Conservation (phyloP, 768 basidiomycete species). For the Hypholoma sublateritium region DNA sequence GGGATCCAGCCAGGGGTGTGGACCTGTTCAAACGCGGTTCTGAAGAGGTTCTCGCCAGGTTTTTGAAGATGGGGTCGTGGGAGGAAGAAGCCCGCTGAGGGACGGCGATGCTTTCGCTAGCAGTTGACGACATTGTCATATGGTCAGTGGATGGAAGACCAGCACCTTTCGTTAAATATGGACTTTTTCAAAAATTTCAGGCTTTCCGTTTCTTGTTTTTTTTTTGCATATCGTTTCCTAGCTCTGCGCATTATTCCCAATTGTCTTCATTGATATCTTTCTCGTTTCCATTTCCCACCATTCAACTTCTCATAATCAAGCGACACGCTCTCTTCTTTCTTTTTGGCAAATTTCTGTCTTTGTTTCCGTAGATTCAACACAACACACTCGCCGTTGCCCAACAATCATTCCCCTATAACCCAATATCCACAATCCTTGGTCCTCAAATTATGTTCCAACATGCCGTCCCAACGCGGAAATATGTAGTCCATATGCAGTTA, state of each 20-base stretch:
- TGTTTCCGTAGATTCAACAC: not conserved
- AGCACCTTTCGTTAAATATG: too few relatives aligned
- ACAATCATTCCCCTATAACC: not conserved
- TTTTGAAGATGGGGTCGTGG: conserved; percentile 77
- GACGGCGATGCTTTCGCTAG: not conserved
- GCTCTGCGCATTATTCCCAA: too few relatives aligned
- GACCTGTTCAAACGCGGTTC: conserved; percentile 86
- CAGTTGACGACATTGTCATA: not conserved
- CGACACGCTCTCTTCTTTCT: too few relatives aligned
- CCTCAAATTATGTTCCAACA: not conserved
- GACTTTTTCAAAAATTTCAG: too few relatives aligned
- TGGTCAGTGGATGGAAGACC: too few relatives aligned
- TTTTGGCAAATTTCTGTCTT: not conserved
- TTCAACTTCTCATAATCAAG: too few relatives aligned
- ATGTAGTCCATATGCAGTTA: not conserved
- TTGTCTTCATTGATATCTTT: too few relatives aligned
- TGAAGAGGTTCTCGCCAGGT: conserved; percentile 82
- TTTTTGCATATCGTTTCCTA: too few relatives aligned
- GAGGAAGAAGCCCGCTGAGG: conserved; percentile 47
- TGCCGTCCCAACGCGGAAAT: not conserved
- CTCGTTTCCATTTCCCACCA: too few relatives aligned
- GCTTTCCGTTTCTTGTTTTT: too few relatives aligned
- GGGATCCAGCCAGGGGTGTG: conserved; percentile 84
- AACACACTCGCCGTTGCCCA: not conserved
- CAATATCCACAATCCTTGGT: not conserved